Conservation (phyloP, 495 filamentous ascomycete genomes). For the Aspergillus indologenus region DNA sequence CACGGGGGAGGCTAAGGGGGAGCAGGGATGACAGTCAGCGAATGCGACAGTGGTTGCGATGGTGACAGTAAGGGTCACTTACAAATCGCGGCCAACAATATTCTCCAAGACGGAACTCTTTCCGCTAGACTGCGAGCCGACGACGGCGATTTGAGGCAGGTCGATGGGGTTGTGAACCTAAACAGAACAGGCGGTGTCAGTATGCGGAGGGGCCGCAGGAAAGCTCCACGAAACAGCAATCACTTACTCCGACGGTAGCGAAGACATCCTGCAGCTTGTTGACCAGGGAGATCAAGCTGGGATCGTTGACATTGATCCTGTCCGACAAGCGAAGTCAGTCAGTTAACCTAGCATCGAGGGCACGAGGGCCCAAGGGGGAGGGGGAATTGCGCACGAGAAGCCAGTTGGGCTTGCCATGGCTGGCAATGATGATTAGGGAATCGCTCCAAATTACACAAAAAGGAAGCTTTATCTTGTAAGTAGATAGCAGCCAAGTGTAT, state of each 20-base stretch:
- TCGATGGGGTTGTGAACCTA: conserved; percentile 98
- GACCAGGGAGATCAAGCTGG: conserved; percentile 83
- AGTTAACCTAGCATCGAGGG: conserved; percentile 24
- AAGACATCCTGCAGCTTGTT: conserved; percentile 99
- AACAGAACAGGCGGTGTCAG: conserved; percentile 35
- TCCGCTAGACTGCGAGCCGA: conserved; percentile 97
- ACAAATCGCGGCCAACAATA: conserved; percentile 99
- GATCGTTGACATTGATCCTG: conserved; percentile 80
- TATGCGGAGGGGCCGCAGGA: conserved; percentile 13
- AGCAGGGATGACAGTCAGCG: conserved; percentile 27
- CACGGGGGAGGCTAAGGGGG: conserved; percentile 78
- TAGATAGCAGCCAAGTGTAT: conserved; percentile 13
- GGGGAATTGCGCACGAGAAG: conserved; percentile 42
- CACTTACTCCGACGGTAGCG: conserved; percentile 90
- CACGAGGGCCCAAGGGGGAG: conserved; percentile 19
- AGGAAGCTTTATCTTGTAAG: neutral
- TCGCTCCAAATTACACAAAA: conserved; percentile 21
- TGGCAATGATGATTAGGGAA: conserved; percentile 28
- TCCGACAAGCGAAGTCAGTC: conserved; percentile 28
- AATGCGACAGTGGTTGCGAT: conserved; percentile 14
- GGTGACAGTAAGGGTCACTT: conserved; percentile 35
- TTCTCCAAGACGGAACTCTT: conserved; percentile 99
- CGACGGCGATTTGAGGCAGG: conserved; percentile 96
- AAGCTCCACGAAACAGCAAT: conserved; percentile 1
- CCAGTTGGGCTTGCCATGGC: conserved; percentile 49